Percentiles rank a stretch among this genome's conserved stretches.
Evolutionary conservation across 768 basidiomycete species (phyloP).

Genomic region (Coprinellus micaceus): DNA sequence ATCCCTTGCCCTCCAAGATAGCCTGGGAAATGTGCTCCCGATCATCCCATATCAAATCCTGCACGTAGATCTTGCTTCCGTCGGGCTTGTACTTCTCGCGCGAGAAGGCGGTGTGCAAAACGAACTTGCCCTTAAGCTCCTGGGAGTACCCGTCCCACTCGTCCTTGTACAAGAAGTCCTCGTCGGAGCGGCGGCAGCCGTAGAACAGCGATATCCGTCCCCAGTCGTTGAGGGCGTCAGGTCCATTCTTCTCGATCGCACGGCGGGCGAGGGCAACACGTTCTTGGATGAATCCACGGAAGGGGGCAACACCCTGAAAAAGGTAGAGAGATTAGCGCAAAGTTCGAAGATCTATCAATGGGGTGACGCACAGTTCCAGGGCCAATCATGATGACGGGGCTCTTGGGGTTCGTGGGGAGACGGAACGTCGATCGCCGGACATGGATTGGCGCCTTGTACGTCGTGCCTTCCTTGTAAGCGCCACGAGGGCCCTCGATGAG

Average conservation of each 20-base stretch:
- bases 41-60: slow-evolving; percentile 91
- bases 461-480: slow-evolving; percentile 64
- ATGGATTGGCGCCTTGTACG: slow-evolving; percentile 88
- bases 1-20: slow-evolving; percentile 93
- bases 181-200: slow-evolving; percentile 83
- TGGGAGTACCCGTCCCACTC: slow-evolving; percentile 89
- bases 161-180: slow-evolving; percentile 92
- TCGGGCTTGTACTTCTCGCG: slow-evolving; percentile 87
- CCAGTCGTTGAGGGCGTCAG: slow-evolving; percentile 92
- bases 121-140: slow-evolving; percentile 90
- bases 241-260: slow-evolving; percentile 92
- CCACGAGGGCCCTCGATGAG: slow-evolving; percentile 88
- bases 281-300: slow-evolving; percentile 98
- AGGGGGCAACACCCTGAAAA: slow-evolving; percentile 91
- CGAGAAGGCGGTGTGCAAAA: slow-evolving; percentile 86
- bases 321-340: slow-evolving; percentile 8
- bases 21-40: slow-evolving; percentile 79
- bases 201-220: slow-evolving; percentile 93
- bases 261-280: slow-evolving; percentile 94
- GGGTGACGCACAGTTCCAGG: slow-evolving; percentile 75
- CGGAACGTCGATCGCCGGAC: slow-evolving; percentile 96
- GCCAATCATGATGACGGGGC: slow-evolving; percentile 98
- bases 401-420: slow-evolving; percentile 95
- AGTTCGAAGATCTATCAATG: background rate
- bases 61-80: slow-evolving; percentile 97